Conservation (phyloP, 495 filamentous ascomycete species). For the Penicillium bialowiezense region DNA sequence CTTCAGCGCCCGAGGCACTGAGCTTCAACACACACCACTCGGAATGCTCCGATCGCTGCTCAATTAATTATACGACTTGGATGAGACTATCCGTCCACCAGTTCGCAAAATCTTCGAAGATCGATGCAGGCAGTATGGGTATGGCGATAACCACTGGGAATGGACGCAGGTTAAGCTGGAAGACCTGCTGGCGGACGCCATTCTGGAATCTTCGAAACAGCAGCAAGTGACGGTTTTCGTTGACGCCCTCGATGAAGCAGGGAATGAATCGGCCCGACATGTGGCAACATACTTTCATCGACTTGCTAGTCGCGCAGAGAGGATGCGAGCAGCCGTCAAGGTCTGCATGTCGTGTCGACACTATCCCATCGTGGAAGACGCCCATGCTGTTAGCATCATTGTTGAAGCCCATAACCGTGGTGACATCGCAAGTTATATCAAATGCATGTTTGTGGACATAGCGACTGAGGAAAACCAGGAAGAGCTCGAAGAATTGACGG, state of each 20-base stretch:
- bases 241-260: conserved; percentile 23
- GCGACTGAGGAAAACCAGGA: neutral
- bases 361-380: conserved; percentile 2
- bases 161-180: conserved; percentile 13
- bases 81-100: neutral
- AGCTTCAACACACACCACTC: conserved; percentile 4
- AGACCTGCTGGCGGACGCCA: conserved; percentile 4
- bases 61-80: conserved; percentile 2
- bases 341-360: conserved; percentile 19
- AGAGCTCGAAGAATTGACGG: neutral
- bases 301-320: neutral
- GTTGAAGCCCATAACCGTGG: conserved; percentile 6
- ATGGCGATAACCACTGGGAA: conserved; percentile 9
- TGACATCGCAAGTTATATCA: conserved; percentile 7
- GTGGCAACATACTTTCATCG: conserved; percentile 10
- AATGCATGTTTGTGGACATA: neutral
- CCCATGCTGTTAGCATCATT: neutral
- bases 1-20: conserved; percentile 7
- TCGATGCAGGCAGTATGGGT: conserved; percentile 12
- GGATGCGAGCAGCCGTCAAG: neutral
- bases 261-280: conserved; percentile 4
- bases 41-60: conserved; percentile 12
- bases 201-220: conserved; percentile 3
- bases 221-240: conserved; percentile 12
- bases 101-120: conserved; percentile 7